A percentile compares a stretch with the other conserved stretches of the same genome.
Evolutionary conservation across 495 filamentous ascomycete species (phyloP).

Genomic region (Podospora comata): DNA sequence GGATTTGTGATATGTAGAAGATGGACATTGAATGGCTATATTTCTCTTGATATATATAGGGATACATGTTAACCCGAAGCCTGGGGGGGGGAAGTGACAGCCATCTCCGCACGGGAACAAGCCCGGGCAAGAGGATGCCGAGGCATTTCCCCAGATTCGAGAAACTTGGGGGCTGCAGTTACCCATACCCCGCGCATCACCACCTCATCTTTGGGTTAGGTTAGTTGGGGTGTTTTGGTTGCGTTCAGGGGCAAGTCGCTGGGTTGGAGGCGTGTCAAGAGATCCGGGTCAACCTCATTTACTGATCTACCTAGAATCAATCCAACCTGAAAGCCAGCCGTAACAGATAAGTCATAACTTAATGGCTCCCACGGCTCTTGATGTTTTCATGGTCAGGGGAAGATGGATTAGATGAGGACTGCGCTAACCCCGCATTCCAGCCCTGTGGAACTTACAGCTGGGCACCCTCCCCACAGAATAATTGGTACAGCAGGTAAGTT

Average conservation of each 20-base stretch:
- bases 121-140: conserved; percentile 8
- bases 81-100: background rate
- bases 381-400: background rate
- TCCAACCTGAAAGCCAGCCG: background rate
- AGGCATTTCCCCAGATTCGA: conserved; percentile 11
- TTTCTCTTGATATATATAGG: background rate
- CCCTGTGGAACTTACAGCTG: background rate
- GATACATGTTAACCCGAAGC: background rate
- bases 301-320: no score
- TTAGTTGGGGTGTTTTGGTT: background rate
- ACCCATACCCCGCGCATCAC: conserved; percentile 2
- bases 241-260: background rate
- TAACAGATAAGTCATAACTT: background rate
- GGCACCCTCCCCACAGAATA: no score
- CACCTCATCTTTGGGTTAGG: background rate
- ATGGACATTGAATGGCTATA: background rate
- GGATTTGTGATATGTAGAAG: background rate
- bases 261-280: background rate
- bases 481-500: no score
- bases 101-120: background rate
- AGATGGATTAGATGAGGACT: background rate
- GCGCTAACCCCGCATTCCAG: conserved; percentile 8
- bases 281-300: no score
- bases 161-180: background rate
- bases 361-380: background rate